Evolutionary conservation across 495 filamentous ascomycete species (phyloP).

Genomic region (Hyaloscypha finlandica): DNA sequence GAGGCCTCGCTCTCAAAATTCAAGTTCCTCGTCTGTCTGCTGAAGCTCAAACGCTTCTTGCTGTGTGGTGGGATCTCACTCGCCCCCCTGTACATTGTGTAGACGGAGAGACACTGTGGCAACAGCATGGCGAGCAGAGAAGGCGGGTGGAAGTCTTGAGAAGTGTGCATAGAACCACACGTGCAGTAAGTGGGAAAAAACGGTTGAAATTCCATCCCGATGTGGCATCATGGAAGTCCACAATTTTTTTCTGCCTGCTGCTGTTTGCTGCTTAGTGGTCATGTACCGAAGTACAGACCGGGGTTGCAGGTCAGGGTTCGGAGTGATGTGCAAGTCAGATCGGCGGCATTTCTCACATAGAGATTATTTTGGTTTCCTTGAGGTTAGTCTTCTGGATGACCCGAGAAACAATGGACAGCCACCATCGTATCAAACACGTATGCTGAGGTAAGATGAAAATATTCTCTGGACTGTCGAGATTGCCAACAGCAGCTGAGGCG

Average conservation of each 20-base stretch:
- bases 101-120: constrained; percentile 1
- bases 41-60: neutral
- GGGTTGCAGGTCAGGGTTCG: constrained; percentile 7
- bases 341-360: constrained; percentile 25
- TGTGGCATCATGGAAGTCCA: constrained; percentile 7
- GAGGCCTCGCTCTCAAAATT: constrained; percentile 50
- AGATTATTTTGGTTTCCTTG: constrained; percentile 9
- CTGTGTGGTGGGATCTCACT: neutral
- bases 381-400: neutral
- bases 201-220: constrained; percentile 10
- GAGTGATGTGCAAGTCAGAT: constrained; percentile 15
- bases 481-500: constrained; percentile 1
- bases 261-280: constrained; percentile 17
- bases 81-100: neutral
- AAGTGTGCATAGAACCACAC: constrained; percentile 12
- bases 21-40: neutral
- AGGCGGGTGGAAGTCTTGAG: constrained; percentile 21
- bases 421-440: constrained; percentile 9
- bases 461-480: neutral
- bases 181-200: constrained; percentile 16
- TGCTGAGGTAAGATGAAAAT: constrained; percentile 15
- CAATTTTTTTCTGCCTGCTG: constrained; percentile 1
- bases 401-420: constrained; percentile 3
- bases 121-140: constrained; percentile 22
- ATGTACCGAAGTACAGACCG: constrained; percentile 12